These are phyloP conservation scores for Catenaria anguillulae DNA, from an alignment of 371 early-diverging fungal genomes.

Conservation along the genomic window DNA sequence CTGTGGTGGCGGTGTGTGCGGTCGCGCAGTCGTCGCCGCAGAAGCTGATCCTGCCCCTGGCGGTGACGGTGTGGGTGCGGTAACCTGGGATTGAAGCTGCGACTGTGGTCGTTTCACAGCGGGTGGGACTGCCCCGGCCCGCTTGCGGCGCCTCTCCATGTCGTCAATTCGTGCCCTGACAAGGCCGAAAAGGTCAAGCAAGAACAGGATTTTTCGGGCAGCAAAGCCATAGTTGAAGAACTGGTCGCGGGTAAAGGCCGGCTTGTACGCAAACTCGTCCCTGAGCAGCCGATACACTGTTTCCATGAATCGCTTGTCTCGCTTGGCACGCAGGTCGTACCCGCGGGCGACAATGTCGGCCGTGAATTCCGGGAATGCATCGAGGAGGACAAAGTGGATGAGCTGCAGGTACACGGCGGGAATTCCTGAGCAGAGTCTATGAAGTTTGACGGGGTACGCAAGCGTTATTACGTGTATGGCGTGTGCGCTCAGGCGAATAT, in stretches of 20 bases:
- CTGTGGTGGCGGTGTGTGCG: too few species aligned
- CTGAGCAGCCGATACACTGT: constrained; percentile 23
- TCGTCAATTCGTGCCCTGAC: too few species aligned
- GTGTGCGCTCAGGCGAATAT: neutral
- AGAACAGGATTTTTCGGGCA: constrained; percentile 27
- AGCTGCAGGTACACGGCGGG: constrained; percentile 28
- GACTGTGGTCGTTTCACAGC: too few species aligned
- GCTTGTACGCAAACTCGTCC: constrained; percentile 30
- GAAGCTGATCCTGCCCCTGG: too few species aligned
- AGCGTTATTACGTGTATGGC: too few species aligned
- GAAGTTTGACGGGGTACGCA: too few species aligned
- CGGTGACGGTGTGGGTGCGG: too few species aligned
- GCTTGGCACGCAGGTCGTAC: constrained; percentile 25
- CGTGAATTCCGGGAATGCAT: constrained; percentile 20
- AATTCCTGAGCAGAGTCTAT: constrained; percentile 14
- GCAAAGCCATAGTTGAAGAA: constrained; percentile 31
- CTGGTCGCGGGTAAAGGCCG: constrained; percentile 22
- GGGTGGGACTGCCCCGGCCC: too few species aligned
- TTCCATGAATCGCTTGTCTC: constrained; percentile 28
- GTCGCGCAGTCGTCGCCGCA: too few species aligned
- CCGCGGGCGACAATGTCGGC: constrained; percentile 1
- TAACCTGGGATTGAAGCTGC: too few species aligned
- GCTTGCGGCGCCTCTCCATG: too few species aligned
- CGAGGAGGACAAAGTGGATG: constrained; percentile 27
- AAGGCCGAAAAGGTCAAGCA: too few species aligned